Conservation (phyloP, 176 grass and related monocot genomes). For the Aegilops tauschii region DNA sequence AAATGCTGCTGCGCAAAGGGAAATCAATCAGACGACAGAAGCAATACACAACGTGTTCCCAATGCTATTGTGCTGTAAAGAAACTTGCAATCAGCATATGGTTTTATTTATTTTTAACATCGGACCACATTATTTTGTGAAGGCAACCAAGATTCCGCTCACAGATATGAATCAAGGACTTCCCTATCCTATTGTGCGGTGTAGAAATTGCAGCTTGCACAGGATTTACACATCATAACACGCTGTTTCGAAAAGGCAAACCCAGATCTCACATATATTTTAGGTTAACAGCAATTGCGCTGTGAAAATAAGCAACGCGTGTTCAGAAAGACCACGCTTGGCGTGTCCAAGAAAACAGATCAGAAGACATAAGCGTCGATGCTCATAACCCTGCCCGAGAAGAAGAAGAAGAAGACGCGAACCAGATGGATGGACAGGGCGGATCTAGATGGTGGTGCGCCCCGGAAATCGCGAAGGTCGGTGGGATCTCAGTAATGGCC, state of each 20-base stretch:
- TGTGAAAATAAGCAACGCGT: background rate
- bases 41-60: background rate
- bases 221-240: background rate
- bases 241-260: background rate
- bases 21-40: constrained; percentile 5
- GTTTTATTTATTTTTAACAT: background rate
- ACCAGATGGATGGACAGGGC: background rate
- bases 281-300: background rate
- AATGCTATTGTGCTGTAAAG: background rate
- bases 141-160: background rate
- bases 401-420: constrained; percentile 5
- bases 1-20: background rate
- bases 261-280: background rate
- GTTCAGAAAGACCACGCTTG: background rate
- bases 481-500: background rate
- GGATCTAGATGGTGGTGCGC: background rate
- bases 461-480: background rate
- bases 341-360: background rate
- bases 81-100: background rate
- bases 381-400: background rate
- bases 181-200: background rate
- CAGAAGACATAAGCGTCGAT: background rate
- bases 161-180: background rate
- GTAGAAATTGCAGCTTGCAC: background rate
- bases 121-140: background rate